Evolutionary conservation across 1,284 basidiomycete genomes (phyloP).

Genomic region (Irpex sp.): DNA sequence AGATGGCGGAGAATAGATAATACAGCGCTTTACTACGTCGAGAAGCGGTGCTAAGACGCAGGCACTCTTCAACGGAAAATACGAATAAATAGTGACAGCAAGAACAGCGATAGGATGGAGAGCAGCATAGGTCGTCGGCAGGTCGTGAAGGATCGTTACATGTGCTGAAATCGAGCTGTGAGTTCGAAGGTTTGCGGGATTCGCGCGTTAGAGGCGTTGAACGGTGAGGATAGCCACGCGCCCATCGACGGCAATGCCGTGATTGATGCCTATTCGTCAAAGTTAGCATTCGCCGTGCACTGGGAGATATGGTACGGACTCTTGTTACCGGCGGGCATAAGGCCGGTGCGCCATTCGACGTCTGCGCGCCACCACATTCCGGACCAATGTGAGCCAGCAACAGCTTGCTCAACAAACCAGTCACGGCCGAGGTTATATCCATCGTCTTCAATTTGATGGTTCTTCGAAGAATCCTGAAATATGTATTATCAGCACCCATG

Average conservation of each 20-base stretch:
- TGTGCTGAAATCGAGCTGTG: background rate
- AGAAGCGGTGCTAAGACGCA: no score
- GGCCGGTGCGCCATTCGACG: constrained; percentile 65
- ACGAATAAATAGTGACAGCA: background rate
- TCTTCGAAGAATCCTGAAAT: constrained; percentile 52
- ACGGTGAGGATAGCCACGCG: constrained; percentile 74
- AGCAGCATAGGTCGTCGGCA: background rate
- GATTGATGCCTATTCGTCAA: constrained; percentile 59
- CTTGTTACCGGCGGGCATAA: constrained; percentile 60
- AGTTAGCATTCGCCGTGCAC: constrained; percentile 5
- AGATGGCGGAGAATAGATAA: background rate
- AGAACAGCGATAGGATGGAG: background rate
- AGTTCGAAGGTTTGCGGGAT: background rate
- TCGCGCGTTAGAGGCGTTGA: constrained; percentile 32
- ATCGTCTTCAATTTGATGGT: constrained; percentile 69
- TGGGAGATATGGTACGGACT: constrained; percentile 37
- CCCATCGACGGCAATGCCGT: constrained; percentile 75
- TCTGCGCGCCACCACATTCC: constrained; percentile 69
- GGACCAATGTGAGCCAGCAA: constrained; percentile 54
- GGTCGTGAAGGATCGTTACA: background rate
- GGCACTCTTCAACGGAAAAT: background rate
- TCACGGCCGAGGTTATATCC: constrained; percentile 80
- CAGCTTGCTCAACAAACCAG: constrained; percentile 64
- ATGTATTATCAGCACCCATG: background rate
- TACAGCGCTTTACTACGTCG: background rate